Evolutionary conservation across 208 protist species (phyloP).

Genomic region (Wallacemonas sp.): DNA sequence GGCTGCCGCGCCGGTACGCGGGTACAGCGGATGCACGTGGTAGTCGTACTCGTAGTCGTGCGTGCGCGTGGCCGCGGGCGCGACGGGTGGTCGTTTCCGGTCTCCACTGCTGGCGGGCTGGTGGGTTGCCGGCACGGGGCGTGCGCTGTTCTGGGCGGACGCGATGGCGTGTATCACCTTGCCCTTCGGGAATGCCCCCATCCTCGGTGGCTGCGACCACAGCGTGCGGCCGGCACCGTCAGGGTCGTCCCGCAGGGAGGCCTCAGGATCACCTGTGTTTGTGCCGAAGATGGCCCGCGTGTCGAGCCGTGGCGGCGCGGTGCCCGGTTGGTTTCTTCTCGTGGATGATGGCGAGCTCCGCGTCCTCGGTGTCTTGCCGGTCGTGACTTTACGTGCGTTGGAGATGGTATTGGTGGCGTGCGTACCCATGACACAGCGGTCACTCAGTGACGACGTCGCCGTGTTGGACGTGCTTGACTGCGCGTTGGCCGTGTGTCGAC

Average conservation of each 20-base stretch:
- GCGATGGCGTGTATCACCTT: conserved; percentile 10
- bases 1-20: background rate
- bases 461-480: background rate
- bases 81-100: no score
- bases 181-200: conserved; percentile 9
- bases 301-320: background rate
- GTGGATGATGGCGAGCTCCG: no score
- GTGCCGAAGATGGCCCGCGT: background rate
- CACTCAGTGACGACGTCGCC: background rate
- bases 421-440: background rate
- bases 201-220: background rate
- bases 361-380: background rate
- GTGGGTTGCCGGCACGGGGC: background rate
- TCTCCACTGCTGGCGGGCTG: background rate
- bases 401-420: background rate
- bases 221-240: background rate
- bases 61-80: background rate
- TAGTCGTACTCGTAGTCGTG: conserved; percentile 14
- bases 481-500: conserved; percentile 4
- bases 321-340: background rate
- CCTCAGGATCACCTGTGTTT: background rate
- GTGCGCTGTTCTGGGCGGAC: background rate
- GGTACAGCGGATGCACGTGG: conserved; percentile 11
- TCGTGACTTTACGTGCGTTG: background rate
- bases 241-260: background rate